Conservation (phyloP, 1,284 basidiomycete genomes). For the Exobasidium cylindrosporum region DNA sequence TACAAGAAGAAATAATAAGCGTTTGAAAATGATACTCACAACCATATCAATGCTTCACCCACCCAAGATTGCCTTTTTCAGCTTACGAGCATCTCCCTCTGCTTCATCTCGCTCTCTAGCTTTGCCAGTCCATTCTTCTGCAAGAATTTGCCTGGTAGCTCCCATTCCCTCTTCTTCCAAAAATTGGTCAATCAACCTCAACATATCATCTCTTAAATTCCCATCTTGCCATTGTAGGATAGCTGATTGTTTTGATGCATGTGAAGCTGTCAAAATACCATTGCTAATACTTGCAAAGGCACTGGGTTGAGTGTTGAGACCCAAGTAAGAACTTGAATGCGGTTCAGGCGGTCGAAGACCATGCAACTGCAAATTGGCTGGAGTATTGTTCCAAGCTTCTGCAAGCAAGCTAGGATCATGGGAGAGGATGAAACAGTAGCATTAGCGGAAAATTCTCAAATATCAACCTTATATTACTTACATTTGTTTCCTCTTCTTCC, state of each 20-base stretch:
- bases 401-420: conserved; percentile 20
- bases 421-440: background rate
- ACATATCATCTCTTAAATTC: conserved; percentile 41
- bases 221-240: conserved; percentile 43
- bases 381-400: conserved; percentile 35
- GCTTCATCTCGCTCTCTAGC: conserved; percentile 48
- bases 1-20: background rate
- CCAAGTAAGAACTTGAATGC: background rate
- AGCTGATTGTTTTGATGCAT: conserved; percentile 30
- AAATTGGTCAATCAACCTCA: conserved; percentile 57
- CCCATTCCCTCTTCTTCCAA: conserved; percentile 56
- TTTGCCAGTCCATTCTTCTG: conserved; percentile 56
- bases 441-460: too few relatives aligned
- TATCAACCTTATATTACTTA: background rate
- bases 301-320: conserved; percentile 23
- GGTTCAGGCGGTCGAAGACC: conserved; percentile 33
- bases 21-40: background rate
- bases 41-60: background rate
- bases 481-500: conserved; percentile 39
- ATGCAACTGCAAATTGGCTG: conserved; percentile 42
- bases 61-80: conserved; percentile 56
- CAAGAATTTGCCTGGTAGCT: conserved; percentile 54
- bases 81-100: conserved; percentile 54
- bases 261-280: background rate
- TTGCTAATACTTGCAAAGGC: conserved; percentile 3